Percentiles rank a stretch among this genome's conserved stretches.
These are phyloP conservation scores for Talaromyces nanjingensis DNA, from an alignment of 495 filamentous ascomycete species.

Conservation along the genomic window DNA sequence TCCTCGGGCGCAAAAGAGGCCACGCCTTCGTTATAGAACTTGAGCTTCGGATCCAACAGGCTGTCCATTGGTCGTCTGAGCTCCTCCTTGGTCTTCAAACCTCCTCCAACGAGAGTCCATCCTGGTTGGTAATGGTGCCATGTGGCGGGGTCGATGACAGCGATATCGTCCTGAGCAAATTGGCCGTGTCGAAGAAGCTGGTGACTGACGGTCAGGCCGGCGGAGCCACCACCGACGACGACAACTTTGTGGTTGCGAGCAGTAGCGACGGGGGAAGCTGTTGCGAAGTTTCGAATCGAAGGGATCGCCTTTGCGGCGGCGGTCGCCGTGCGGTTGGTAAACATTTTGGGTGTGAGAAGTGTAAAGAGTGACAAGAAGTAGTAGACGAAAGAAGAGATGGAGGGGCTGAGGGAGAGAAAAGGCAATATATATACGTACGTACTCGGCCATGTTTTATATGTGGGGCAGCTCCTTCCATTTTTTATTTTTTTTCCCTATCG, in stretches of 20 bases:
- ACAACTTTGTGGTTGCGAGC: slow-evolving; percentile 52
- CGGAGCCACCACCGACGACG: slow-evolving; percentile 56
- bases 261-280: slow-evolving; percentile 29
- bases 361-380: background rate
- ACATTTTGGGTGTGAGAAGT: background rate
- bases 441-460: background rate
- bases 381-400: background rate
- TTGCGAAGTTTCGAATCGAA: slow-evolving; percentile 28
- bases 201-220: slow-evolving; percentile 55
- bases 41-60: slow-evolving; percentile 53
- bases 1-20: slow-evolving; percentile 48
- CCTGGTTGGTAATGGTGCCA: slow-evolving; percentile 68
- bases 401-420: background rate
- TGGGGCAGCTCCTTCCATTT: background rate
- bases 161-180: slow-evolving; percentile 54
- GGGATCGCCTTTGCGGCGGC: background rate
- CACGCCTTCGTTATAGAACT: slow-evolving; percentile 51
- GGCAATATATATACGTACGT: background rate
- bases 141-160: slow-evolving; percentile 56
- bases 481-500: background rate
- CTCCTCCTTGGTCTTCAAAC: slow-evolving; percentile 50
- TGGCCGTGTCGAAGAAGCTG: slow-evolving; percentile 52
- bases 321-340: background rate
- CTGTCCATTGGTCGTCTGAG: slow-evolving; percentile 44
- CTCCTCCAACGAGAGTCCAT: slow-evolving; percentile 63